Base-by-base conservation (phyloP, 495 filamentous ascomycete species). In the Bathelium albidoporum region DNA sequence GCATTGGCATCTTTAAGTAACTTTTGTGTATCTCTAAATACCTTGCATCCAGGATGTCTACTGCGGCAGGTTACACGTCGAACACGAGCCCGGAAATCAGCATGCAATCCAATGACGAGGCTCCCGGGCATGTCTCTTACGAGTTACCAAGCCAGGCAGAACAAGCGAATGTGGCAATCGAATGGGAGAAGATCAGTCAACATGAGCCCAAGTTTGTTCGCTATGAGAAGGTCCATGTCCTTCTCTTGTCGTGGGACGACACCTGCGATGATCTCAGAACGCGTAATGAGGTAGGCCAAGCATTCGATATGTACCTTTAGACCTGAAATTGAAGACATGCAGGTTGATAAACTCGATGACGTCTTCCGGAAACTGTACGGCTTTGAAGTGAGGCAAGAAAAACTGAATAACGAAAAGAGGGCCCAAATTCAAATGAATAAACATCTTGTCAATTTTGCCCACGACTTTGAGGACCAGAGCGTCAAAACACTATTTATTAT, bases 401-500 rank as follows among this genome's bases (percentile, higher is more conserved):
- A 55, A 55, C 20, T 55, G 4, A 55, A 29, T 29, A 2, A 55
- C 24, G 16, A 26, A 4, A 29, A 55, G 20, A 24, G 24, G 4
- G 2, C 49, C 16, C 49, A 55, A 29, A 16, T 5, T 4, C 49
- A 55, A 16, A 29, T 55, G 20, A 10, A n/a, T 16, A 5, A 34
- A 31, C 31, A 36, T 32, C 52, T 69, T 36, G 64, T 41, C 10
- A 31, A 66, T n/a, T 69, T 66, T 39, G 64, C 66, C 10, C 3
- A 32, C 0, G 49, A 55, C 7, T 55, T 4, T 29, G 55, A 66
- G 10, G 45, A 55, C 43, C 60, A 66, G 24, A 58, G 28, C 20
- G 16, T 39, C 9, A 29, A 60, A 32, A 58, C 60, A 26, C 58
- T 69, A 0, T 53, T 69, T 1, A 69, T 69, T 22, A 62, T 69